Evolutionary conservation across 441 rosid genomes (phyloP), one percentile per base, ranked within the genome.

Genomic region (Kokia cookei): DNA sequence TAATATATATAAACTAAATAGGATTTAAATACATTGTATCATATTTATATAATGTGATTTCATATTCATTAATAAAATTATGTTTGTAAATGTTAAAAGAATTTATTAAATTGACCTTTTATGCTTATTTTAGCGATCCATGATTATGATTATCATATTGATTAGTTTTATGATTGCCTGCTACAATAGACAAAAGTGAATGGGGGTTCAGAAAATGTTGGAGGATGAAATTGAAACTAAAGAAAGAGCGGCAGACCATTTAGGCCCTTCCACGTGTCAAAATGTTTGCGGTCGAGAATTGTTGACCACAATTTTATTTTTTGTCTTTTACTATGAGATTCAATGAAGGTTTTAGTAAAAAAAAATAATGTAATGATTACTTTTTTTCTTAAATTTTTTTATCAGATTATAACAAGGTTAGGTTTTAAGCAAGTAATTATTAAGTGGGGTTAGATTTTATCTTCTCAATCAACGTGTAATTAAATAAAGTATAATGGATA

Each of bases 161-260:
- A 75, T 84, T 77, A 73, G 72, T 70, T 81, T 79, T 72, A 72
- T 72, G 43, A 55, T 64, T 59, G 65, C 43, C 12, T 45, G 42
- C 12, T 45, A 32, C 19, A 51, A 19, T 19, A 37, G 69, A 74
- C 57, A 63, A 74, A 32, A 55, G 26, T 7, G 48, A 75, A 55
- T 53, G 71, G 72, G 45, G 24, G n/a, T 45, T 65, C 3, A 55
- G 47, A 60, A 29, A 5, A 13, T 29, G 37, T 45, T 45, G 48
- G 13, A 8, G 48, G 50, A 11, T 45, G 15, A 45, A 45, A 45
- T 13, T 8, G 50, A 45, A 9, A 45, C 14, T 45, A 10, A 10
- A 10, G 12, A 12, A 45, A 32, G 37, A 32, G 37, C 37, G 37
- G 37, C 7, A 32, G 22, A 5, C 80, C 64, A 76, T 13, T 68